phyloP scores from a whole-genome alignment of 306 rosid species.

The Crotalaria pallida region DNA sequence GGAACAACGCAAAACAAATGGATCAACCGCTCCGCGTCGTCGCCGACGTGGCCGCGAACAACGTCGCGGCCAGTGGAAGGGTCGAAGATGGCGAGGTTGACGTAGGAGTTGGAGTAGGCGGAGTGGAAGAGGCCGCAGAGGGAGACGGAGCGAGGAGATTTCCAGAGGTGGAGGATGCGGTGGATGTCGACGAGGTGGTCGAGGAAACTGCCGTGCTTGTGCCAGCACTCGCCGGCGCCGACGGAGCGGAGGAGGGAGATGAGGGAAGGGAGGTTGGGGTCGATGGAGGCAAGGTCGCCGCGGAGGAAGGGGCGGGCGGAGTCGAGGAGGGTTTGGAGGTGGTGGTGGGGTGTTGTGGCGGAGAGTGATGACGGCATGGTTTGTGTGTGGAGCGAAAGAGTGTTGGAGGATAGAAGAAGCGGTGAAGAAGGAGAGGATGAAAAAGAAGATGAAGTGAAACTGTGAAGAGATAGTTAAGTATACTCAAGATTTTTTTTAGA shows the following conservation, averaged over 20 bases:
- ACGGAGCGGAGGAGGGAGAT: constrained; percentile 49
- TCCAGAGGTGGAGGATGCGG: constrained; percentile 77
- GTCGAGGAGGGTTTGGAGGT: constrained; percentile 36
- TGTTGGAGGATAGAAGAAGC: too few relatives aligned
- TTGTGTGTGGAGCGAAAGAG: too few relatives aligned
- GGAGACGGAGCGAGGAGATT: constrained; percentile 41
- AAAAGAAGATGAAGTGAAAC: too few relatives aligned
- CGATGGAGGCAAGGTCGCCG: constrained; percentile 51
- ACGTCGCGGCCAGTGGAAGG: constrained; percentile 75
- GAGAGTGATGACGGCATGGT: constrained; percentile 20
- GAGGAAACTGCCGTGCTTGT: constrained; percentile 87
- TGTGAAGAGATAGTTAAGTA: too few relatives aligned
- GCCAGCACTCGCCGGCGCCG: constrained; percentile 97
- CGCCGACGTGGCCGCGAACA: constrained; percentile 55
- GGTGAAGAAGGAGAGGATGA: too few relatives aligned
- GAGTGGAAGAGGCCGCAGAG: constrained; percentile 94
- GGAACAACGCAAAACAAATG: constrained; percentile 78
- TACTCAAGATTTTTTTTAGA: too few relatives aligned
- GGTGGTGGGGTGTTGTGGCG: neutral
- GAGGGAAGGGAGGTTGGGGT: constrained; percentile 47
- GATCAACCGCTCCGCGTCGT: constrained; percentile 57
- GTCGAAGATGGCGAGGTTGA: constrained; percentile 83
- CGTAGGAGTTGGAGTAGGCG: constrained; percentile 86
- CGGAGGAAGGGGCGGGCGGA: constrained; percentile 77
- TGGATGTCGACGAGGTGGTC: constrained; percentile 65